phyloP scores from a whole-genome alignment of 1,284 basidiomycete species.

The Tilletia walkeri region DNA sequence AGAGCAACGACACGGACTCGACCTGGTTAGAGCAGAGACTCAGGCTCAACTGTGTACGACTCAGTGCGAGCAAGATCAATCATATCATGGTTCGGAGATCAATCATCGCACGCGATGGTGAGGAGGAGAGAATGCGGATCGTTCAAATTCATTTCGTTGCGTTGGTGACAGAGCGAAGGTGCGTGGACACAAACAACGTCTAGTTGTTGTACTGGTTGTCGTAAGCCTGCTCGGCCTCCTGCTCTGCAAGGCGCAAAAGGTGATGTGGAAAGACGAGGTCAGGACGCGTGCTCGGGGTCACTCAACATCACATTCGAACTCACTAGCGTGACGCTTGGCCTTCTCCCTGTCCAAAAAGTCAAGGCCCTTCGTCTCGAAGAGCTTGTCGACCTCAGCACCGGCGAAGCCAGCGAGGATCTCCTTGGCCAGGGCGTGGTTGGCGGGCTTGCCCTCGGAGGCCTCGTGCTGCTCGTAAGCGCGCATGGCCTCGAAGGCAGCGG shows the following conservation, averaged over 20 bases:
- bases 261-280: too few relatives aligned
- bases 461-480: constrained; percentile 63
- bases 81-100: too few relatives aligned
- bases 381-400: constrained; percentile 47
- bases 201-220: neutral
- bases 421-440: constrained; percentile 57
- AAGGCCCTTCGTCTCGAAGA: constrained; percentile 58
- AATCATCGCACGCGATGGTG: too few relatives aligned
- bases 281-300: too few relatives aligned
- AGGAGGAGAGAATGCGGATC: too few relatives aligned
- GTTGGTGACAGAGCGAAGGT: too few relatives aligned
- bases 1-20: neutral
- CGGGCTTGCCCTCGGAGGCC: constrained; percentile 53
- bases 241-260: neutral
- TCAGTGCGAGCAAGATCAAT: too few relatives aligned
- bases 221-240: constrained; percentile 3
- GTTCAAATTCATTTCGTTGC: too few relatives aligned
- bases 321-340: constrained; percentile 55
- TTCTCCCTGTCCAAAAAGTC: constrained; percentile 60
- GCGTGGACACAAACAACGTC: too few relatives aligned
- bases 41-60: too few relatives aligned
- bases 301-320: neutral
- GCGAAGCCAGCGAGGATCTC: constrained; percentile 57
- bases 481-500: constrained; percentile 58
- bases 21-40: too few relatives aligned